Conservation (phyloP, 306 rosid genomes). For the cucumber (Cucumis sativus) region DNA sequence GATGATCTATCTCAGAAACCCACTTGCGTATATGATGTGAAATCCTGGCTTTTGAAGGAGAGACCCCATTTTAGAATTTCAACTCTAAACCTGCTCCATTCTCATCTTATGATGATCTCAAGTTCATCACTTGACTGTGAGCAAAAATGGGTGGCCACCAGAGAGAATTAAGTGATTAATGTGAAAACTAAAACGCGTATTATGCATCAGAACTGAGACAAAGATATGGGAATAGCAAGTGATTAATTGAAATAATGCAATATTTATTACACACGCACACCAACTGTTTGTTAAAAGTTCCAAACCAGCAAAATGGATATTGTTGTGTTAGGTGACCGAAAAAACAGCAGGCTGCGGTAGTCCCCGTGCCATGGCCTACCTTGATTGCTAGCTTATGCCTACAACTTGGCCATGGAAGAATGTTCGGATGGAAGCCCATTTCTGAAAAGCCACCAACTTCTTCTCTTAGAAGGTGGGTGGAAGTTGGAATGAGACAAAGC, state of each 20-base stretch:
- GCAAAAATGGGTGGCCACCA: not conserved
- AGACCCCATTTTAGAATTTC: not conserved
- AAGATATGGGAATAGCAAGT: not conserved
- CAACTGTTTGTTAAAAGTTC: conserved; percentile 5
- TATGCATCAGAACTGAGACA: not conserved
- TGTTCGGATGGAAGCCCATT: not conserved
- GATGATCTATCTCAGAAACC: not conserved
- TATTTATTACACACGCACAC: not conserved
- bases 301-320: not conserved
- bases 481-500: not conserved
- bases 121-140: not conserved
- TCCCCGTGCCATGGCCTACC: not conserved
- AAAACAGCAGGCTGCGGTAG: not conserved
- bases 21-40: not conserved
- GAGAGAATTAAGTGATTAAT: not conserved
- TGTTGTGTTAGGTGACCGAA: not conserved
- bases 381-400: not conserved
- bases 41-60: not conserved
- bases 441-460: not conserved
- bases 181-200: not conserved
- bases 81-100: not conserved
- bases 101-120: not conserved
- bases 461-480: not conserved
- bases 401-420: not conserved
- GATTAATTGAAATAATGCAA: not conserved